Base-by-base conservation (phyloP, 768 basidiomycete species). In the Naganishia kalamii region DNA sequence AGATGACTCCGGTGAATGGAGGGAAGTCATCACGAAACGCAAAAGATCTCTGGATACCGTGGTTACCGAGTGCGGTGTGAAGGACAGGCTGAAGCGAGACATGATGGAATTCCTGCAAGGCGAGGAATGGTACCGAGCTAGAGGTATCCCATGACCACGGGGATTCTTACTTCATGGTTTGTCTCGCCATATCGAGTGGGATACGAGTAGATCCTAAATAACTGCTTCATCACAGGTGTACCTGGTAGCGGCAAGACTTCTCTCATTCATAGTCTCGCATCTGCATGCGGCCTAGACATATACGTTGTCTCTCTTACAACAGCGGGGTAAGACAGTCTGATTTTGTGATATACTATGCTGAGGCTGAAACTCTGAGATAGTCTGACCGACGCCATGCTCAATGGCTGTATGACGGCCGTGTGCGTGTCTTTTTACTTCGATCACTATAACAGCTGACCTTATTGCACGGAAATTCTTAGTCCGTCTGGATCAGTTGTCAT, bases 11-110 rank as follows among this genome's bases (percentile, higher is more conserved):
- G 89, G 89, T 33, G 85, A 85, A 51, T 92, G 90, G 90, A 82
- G 89, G 37, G 89, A 87, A 85, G 88, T 88, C 0, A 89, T 90
- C 77, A 88, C 87, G 21, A 81, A 89, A 51, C 88, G 90, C 79
- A 92, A 92, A 79, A 84, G 90, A 27, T 89, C 90, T n/a, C 84
- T 92, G 82, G 84, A 83, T 13, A 88, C 87, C 72, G 91, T 92
- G 70, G 90, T 92, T 5, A 83, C 92, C 64, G 88, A 90, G 71
- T 87, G 86, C 0, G 90, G 90, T 8, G 17, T 60, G 15, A 54
- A 37, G 17, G 52, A 65, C 41, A 15, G 21, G 10, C 19, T 65
- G 15, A 21, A 29, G 7, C 44, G 23, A 11, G 64, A 65, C 59
- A 89, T 91, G 46, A 91, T 90, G 78, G 90, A 92, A 79, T 90